Evolutionary conservation across 1,139 yeast species (phyloP).

Genomic region (Debaryomyces coudertii): DNA sequence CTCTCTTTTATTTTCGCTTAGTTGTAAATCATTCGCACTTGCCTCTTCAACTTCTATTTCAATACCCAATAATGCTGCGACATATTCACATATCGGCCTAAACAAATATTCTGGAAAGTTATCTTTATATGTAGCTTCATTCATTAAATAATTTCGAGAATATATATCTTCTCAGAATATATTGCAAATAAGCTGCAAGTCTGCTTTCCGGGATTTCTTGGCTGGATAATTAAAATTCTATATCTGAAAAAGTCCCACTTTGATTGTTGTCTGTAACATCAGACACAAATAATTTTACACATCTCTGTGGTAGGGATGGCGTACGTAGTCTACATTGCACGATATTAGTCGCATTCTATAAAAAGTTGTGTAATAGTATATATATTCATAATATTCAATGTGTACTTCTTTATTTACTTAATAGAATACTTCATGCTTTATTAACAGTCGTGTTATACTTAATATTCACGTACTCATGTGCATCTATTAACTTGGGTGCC

Average conservation of each 20-base stretch:
- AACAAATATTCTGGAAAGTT: background rate
- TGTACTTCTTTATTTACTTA: too few species aligned
- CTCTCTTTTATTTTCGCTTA: background rate
- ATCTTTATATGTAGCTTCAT: background rate
- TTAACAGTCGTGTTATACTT: too few species aligned
- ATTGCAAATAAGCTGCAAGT: background rate
- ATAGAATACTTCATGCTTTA: too few species aligned
- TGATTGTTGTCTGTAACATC: background rate
- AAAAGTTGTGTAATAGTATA: too few species aligned
- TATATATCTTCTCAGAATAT: background rate
- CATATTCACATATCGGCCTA: background rate
- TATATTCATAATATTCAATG: too few species aligned
- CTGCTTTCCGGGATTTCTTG: background rate
- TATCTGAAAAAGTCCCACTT: constrained; percentile 1
- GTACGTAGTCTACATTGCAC: too few species aligned
- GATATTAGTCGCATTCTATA: too few species aligned
- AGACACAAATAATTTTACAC: too few species aligned
- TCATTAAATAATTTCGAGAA: background rate
- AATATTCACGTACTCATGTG: too few species aligned
- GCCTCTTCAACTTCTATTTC: background rate
- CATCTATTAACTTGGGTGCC: too few species aligned
- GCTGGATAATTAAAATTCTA: background rate
- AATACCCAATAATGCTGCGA: background rate
- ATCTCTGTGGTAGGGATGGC: too few species aligned
- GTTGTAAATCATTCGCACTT: background rate